Base-by-base conservation (phyloP, 1,284 basidiomycete genomes). In the Porogramme epimiltina region DNA sequence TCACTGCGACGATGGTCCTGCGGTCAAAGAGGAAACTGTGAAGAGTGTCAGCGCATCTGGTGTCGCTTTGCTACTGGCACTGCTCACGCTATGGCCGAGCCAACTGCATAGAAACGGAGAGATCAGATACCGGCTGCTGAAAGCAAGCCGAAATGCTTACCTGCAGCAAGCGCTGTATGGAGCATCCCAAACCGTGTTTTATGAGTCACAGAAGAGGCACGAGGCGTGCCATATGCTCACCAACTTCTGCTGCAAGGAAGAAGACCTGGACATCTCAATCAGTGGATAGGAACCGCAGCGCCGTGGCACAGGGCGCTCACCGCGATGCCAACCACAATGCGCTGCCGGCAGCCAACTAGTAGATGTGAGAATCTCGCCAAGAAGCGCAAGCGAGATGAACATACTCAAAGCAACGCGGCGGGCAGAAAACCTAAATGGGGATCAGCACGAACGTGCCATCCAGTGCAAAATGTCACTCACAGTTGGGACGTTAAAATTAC, bases 321-420 rank as follows among this genome's bases (percentile, higher is more conserved):
- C 10, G 42, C 46, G 23, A 48, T 19, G n/a, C 9, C 16, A 18
- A 45, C 42, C 0, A 52, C 31, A 20, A 52, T 25, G 23, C 46
- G 46, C 26, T 47, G 23, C 9, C 13, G 26, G 9, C 18, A 11
- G 10, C 36, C 38, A 18, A 52, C 45, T 52, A 24, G 13, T 2
- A 19, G 1, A 13, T 11, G 36, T 49, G 2, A 49, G 23, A 1
- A 18, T 26, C 2, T 24, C 8, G 4, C 4, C n/a, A 11, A 15
- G 13, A 31, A 31, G n/a, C 13, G 13, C 13, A 8, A 31, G 15
- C 11, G 9, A 18, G 9, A n/a, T 22, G 4, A 3, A 34, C 37
- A 15, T 41, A 52, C 51, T 52, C 22, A 52, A 10, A 13, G 37
- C 37, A 10, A 52, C 51, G 3, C 51, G 51, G n/a, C 34, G 37